Percentiles rank a stretch among this genome's conserved stretches.
phyloP scores from a whole-genome alignment of 2,329 filamentous ascomycete species.

The Colletotrichum liaoningense region DNA sequence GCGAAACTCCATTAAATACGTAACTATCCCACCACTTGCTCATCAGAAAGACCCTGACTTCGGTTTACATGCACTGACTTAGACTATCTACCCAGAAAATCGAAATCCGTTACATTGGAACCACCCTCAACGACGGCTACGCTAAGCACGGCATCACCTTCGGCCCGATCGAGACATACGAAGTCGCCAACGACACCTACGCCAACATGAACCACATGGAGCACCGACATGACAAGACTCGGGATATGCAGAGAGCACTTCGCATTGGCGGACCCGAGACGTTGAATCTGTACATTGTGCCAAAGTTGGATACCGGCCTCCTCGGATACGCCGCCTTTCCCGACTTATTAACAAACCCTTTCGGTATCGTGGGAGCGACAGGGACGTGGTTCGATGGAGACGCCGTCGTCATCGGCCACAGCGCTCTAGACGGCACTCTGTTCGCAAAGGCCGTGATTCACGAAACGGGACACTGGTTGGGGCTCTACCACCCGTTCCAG shows the following conservation, averaged over 20 bases:
- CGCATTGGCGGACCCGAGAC: slow-evolving; percentile 1
- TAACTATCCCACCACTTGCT: neutral
- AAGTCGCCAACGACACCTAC: neutral
- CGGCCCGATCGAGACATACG: neutral
- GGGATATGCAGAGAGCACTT: neutral
- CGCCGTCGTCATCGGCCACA: too few species aligned
- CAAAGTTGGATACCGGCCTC: neutral
- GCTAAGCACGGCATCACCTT: neutral
- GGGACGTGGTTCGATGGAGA: too few species aligned
- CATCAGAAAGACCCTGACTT: neutral
- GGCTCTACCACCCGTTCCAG: neutral
- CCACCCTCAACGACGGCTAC: neutral
- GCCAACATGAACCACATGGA: neutral
- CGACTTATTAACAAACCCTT: too few species aligned
- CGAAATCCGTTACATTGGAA: neutral
- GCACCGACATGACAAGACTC: neutral
- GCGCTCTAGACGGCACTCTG: neutral
- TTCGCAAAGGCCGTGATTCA: neutral
- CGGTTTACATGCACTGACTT: neutral
- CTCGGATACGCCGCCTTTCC: neutral
- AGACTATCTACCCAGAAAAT: neutral
- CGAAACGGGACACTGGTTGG: slow-evolving; percentile 7
- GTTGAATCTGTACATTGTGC: slow-evolving; percentile 4
- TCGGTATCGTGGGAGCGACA: too few species aligned
- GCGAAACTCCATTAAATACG: neutral